Base-by-base conservation (phyloP, 2,329 filamentous ascomycete genomes). In the Penicillium sclerotigenum region DNA sequence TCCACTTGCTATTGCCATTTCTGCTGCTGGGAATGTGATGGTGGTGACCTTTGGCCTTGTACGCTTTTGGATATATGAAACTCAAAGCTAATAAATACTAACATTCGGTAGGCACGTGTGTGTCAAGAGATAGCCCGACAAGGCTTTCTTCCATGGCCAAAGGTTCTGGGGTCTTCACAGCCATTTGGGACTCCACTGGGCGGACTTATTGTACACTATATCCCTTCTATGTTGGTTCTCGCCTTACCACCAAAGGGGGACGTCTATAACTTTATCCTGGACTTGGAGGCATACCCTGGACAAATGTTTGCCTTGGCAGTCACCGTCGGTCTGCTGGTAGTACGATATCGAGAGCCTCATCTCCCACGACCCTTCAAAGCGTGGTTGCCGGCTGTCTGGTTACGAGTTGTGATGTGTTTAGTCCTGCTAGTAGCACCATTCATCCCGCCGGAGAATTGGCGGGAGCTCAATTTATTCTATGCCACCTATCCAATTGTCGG, bases 121-220 rank as follows among this genome's bases (percentile, higher is more conserved):
- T 89, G 89, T 62, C 87, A 90, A 66, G 87, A 90, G 67, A 84
- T 90, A 52, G 87, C 87, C 2, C 79, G 86, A 18, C 85, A 89
- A 64, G 87, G 88, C 0, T 85, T 90, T 54, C 77, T 91, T 0
- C 87, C 88, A 0, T 89, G 81, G 54, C 80, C 85, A 0, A 75
- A 76, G 7, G 58, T 83, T 0, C 73, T 89, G 0, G 84, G 87
- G 0, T 87, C 86, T 0, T 87, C 86, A 0, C 80, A 79, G 22
- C 88, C 87, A 0, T 89, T 89, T 62, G 80, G 81, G 38, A 83
- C 87, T 0, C 87, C 88, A 0, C 70, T 89, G 1, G 87, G 87
- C 0, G 87, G 87, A 0, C 78, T 91, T 0, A 70, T 90, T 4
- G 78, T 90, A 2, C 86, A 90, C 64, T 89, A 83, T 63, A 77